Evolutionary conservation across 495 filamentous ascomycete genomes (phyloP).

Genomic region (Glutinoglossum americanum): DNA sequence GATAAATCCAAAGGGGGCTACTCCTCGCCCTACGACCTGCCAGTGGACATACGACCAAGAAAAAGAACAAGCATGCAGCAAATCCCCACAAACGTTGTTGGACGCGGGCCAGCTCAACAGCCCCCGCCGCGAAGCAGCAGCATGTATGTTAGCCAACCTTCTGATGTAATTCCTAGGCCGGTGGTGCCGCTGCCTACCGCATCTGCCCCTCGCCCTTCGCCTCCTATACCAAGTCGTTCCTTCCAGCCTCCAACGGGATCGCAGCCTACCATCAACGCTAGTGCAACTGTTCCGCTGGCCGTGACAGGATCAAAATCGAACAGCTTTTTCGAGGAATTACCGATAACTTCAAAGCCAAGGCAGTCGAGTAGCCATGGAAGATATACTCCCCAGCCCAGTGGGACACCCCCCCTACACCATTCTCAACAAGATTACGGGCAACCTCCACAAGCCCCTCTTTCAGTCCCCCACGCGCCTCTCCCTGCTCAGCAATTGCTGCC

Average conservation of each 20-base stretch:
- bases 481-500: constrained; percentile 18
- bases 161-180: constrained; percentile 12
- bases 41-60: constrained; percentile 61
- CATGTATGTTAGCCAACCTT: constrained; percentile 21
- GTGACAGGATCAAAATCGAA: constrained; percentile 14
- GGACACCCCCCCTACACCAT: constrained; percentile 11
- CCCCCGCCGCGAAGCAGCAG: constrained; percentile 42
- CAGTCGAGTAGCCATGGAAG: constrained; percentile 26
- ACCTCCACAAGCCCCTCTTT: constrained; percentile 12
- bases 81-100: constrained; percentile 10
- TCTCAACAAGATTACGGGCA: constrained; percentile 9
- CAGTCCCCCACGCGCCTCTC: constrained; percentile 22
- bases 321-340: constrained; percentile 83
- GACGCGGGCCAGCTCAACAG: constrained; percentile 22
- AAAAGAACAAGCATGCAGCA: constrained; percentile 29
- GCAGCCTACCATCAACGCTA: not conserved
- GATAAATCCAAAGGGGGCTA: constrained; percentile 82
- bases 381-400: constrained; percentile 26
- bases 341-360: constrained; percentile 36
- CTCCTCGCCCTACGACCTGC: constrained; percentile 81
- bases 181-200: constrained; percentile 2
- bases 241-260: not conserved
- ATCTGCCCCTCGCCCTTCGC: constrained; percentile 11
- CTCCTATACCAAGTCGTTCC: not conserved
- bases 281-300: constrained; percentile 9